Evolutionary conservation across 306 rosid species (phyloP), one percentile per base, ranked within the genome.

Genomic region (Dicorynia guianensis): DNA sequence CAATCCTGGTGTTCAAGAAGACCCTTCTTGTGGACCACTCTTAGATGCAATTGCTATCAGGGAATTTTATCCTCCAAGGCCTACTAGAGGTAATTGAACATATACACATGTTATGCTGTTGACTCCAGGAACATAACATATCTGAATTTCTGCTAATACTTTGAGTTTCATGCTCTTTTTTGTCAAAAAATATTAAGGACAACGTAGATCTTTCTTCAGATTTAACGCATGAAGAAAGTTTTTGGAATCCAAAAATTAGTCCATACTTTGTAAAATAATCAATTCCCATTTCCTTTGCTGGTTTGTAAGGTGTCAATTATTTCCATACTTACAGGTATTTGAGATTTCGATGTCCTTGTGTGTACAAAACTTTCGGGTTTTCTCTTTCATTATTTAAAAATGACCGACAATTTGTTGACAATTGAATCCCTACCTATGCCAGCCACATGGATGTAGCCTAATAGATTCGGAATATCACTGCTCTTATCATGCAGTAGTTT

Each of bases 1-100:
- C 81, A 94, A 94, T 76, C 96, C 96, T 76, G 97, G 97, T 57
- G 88, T 89, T 76, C 98, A 94, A 75, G 98, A 94, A 70, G 90
- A 94, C 72, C 92, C 97, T 54, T 55, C 97, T 61, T 92, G 98
- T 64, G 98, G 99, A 39, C 99, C 97, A 3, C 97, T 95, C 55
- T 78, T 95, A 72, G 99, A 95, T 80, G 97, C 96, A 7, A 85
- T 95, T 81, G 99, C 97, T 52, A 89, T 92, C 75, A 90, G 96
- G 84, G 91, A 92, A 81, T 88, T 95, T 60, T 68, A 68, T 46
- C 97, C 91, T 44, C 91, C 85, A 63, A 40, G 12, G 11, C 97
- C 93, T 65, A 85, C 97, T 2, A 85, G 87, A 89, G 88, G 99
- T 95, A 90, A 84, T 58, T 71, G 73, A 80, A 59, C 53, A 49